Conservation (phyloP, 352 stramenopile genomes). For the Phytophthora hibernalis region DNA sequence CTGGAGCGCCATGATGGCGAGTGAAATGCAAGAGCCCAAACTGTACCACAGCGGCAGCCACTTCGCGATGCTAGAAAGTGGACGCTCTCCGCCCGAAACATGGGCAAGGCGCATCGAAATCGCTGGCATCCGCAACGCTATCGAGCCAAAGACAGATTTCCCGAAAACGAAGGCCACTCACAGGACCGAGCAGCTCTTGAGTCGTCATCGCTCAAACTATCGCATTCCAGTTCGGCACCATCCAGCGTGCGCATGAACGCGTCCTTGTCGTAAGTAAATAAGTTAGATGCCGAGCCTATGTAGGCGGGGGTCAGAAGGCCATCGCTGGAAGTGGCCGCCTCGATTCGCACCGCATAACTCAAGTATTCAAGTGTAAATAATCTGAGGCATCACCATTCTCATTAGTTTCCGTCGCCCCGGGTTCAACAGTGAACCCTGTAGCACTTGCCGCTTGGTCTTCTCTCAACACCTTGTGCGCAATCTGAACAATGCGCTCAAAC, state of each 20-base stretch:
- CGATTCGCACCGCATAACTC: neutral
- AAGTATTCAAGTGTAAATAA: constrained; percentile 16
- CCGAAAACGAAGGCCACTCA: constrained; percentile 9
- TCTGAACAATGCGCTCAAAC: constrained; percentile 77
- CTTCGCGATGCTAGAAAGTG: constrained; percentile 45
- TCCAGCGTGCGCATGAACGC: constrained; percentile 16
- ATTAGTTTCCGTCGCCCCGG: constrained; percentile 6
- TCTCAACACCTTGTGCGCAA: constrained; percentile 61
- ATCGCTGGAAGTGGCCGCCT: constrained; percentile 27
- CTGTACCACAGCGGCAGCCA: constrained; percentile 51
- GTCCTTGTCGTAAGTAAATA: constrained; percentile 19
- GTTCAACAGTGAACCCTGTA: neutral
- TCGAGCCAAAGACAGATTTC: neutral
- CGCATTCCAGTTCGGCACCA: constrained; percentile 23
- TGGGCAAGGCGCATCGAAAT: constrained; percentile 72
- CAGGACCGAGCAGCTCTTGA: constrained; percentile 17
- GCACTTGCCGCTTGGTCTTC: constrained; percentile 27
- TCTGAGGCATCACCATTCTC: constrained; percentile 11
- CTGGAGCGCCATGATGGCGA: constrained; percentile 56
- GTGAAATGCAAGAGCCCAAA: constrained; percentile 54
- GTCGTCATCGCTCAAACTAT: constrained; percentile 25
- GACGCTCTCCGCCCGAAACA: constrained; percentile 32
- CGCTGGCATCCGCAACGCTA: constrained; percentile 44
- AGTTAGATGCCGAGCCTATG: constrained; percentile 1
- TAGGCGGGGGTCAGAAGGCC: constrained; percentile 1